These are phyloP conservation scores for Vaccinium darrowii DNA, from an alignment of 148 eudicot species.

Conservation along the genomic window DNA sequence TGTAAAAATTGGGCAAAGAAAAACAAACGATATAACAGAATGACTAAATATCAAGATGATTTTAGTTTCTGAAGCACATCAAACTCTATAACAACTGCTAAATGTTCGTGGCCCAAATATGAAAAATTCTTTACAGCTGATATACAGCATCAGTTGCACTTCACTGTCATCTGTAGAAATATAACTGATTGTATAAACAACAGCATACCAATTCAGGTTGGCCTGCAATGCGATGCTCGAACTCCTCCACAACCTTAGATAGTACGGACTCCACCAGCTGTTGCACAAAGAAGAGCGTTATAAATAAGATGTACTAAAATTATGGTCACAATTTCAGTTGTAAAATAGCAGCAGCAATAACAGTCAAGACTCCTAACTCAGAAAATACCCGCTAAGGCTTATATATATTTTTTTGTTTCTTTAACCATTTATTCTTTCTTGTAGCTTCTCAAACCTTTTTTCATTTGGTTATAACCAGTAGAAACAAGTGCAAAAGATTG, in stretches of 20 bases:
- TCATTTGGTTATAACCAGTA: background rate
- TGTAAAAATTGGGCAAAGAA: constrained; percentile 19
- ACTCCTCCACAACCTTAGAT: constrained; percentile 82
- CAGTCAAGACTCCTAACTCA: background rate
- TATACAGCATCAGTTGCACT: background rate
- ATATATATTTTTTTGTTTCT: background rate
- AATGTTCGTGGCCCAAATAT: constrained; percentile 1
- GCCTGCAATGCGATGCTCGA: constrained; percentile 70
- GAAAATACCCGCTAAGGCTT: background rate
- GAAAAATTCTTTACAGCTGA: background rate
- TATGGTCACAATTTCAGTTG: background rate
- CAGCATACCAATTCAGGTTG: constrained; percentile 56
- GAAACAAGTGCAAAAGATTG: background rate
- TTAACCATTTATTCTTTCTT: constrained; percentile 1
- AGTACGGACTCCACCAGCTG: constrained; percentile 90
- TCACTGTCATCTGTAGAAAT: background rate
- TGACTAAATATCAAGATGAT: background rate
- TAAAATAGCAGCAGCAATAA: background rate
- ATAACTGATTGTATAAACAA: background rate
- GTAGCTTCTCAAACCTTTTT: background rate
- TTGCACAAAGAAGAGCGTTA: constrained; percentile 21
- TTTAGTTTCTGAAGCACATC: background rate
- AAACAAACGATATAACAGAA: constrained; percentile 9
- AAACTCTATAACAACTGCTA: constrained; percentile 6
- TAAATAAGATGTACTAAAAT: background rate